Evolutionary conservation across 257 asterid genomes (phyloP).

Genomic region (Penstemon eatonii): DNA sequence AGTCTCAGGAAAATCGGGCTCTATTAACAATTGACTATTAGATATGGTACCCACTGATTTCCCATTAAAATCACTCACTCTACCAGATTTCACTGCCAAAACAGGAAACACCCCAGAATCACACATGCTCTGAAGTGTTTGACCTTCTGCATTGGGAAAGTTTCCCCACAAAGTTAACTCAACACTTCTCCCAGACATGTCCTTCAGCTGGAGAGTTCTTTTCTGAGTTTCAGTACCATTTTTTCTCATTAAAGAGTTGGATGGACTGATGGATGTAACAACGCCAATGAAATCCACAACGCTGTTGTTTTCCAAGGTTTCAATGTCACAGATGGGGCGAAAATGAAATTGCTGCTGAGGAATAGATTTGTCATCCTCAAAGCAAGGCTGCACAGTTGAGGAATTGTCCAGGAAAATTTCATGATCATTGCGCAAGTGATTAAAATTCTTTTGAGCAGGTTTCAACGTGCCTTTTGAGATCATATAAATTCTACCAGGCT

Average conservation of each 20-base stretch:
- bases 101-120: slow-evolving; percentile 79
- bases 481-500: slow-evolving; percentile 68
- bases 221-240: slow-evolving; percentile 76
- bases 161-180: slow-evolving; percentile 94
- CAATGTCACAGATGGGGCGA: slow-evolving; percentile 70
- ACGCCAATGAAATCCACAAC: slow-evolving; percentile 78
- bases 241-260: slow-evolving; percentile 76
- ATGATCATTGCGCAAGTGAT: slow-evolving; percentile 78
- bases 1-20: slow-evolving; percentile 88
- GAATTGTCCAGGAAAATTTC: slow-evolving; percentile 72
- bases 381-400: slow-evolving; percentile 71
- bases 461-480: slow-evolving; percentile 70
- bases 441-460: slow-evolving; percentile 73
- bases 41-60: slow-evolving; percentile 78
- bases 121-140: slow-evolving; percentile 67
- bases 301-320: slow-evolving; percentile 60
- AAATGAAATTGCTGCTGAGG: slow-evolving; percentile 84
- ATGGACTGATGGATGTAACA: slow-evolving; percentile 70
- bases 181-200: slow-evolving; percentile 87
- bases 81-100: slow-evolving; percentile 79
- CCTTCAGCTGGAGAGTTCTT: slow-evolving; percentile 82
- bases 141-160: slow-evolving; percentile 86
- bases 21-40: slow-evolving; percentile 63
- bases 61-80: slow-evolving; percentile 81
- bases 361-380: slow-evolving; percentile 68